Percentiles rank a stretch among this genome's conserved stretches.
Evolutionary conservation across 176 grass and related monocot genomes (phyloP).

Genomic region (Lolium rigidum): DNA sequence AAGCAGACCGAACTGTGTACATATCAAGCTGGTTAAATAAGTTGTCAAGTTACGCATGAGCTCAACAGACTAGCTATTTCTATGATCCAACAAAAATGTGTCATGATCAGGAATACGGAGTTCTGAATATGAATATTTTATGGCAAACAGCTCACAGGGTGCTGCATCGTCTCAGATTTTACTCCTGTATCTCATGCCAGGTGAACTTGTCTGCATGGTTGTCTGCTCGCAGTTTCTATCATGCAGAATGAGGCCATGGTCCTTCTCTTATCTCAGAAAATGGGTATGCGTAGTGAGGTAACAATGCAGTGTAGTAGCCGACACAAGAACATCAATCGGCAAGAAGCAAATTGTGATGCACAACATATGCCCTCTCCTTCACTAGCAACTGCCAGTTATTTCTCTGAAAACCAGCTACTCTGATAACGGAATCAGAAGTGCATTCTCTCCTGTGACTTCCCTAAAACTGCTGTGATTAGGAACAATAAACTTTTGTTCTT

Average conservation of each 20-base stretch:
- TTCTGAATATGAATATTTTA: neutral
- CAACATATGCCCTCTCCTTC: neutral
- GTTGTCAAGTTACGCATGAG: constrained; percentile 32
- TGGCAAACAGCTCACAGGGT: neutral
- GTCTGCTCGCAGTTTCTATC: constrained; percentile 58
- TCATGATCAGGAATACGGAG: neutral
- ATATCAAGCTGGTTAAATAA: constrained; percentile 35
- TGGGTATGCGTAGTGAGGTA: neutral
- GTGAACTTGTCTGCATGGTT: constrained; percentile 67
- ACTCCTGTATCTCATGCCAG: constrained; percentile 88
- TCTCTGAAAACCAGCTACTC: neutral
- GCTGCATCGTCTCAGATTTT: constrained; percentile 63
- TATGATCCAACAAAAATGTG: constrained; percentile 38
- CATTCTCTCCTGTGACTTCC: neutral
- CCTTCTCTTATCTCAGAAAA: constrained; percentile 11
- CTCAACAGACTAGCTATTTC: constrained; percentile 39
- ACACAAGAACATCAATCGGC: neutral
- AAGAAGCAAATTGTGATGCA: constrained; percentile 29
- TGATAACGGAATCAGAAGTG: neutral
- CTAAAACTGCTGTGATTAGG: neutral
- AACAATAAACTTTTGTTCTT: neutral
- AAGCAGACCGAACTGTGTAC: constrained; percentile 45
- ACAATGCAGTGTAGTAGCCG: neutral
- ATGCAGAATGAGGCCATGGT: neutral
- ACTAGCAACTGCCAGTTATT: neutral